Conservation (phyloP, 202 grass and related monocot species). For the Zizania palustris region DNA sequence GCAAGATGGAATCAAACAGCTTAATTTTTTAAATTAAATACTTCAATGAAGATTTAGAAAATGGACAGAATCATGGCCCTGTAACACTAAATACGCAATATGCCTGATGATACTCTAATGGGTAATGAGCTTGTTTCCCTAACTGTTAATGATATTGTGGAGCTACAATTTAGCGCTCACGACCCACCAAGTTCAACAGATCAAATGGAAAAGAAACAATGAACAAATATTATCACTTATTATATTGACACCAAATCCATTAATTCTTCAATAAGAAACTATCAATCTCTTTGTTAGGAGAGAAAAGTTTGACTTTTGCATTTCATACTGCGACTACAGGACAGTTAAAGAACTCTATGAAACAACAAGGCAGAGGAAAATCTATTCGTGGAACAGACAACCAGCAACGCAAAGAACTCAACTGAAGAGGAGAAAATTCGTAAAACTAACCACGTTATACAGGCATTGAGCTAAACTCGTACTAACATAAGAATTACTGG, state of each 20-base stretch:
- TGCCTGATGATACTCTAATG: neutral
- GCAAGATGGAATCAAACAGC: neutral
- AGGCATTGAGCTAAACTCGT: constrained; percentile 6
- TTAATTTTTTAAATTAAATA: constrained; percentile 4
- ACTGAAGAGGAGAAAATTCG: neutral
- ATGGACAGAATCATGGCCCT: neutral
- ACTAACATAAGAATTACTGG: neutral
- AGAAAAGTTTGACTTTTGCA: neutral
- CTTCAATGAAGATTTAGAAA: neutral
- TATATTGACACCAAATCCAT: neutral
- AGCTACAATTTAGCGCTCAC: constrained; percentile 18
- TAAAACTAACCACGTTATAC: neutral
- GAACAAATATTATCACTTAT: neutral
- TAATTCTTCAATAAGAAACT: neutral
- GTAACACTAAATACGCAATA: neutral
- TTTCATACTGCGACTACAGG: neutral
- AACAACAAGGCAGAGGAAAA: neutral
- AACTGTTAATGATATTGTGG: neutral
- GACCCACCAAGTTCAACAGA: neutral
- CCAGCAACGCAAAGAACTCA: neutral
- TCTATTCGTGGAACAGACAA: neutral
- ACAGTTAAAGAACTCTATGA: neutral
- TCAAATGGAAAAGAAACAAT: neutral
- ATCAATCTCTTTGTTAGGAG: neutral
- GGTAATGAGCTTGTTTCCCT: neutral